Evolutionary conservation across 2,329 filamentous ascomycete species (phyloP).

Genomic region (Chaetomium globosum): DNA sequence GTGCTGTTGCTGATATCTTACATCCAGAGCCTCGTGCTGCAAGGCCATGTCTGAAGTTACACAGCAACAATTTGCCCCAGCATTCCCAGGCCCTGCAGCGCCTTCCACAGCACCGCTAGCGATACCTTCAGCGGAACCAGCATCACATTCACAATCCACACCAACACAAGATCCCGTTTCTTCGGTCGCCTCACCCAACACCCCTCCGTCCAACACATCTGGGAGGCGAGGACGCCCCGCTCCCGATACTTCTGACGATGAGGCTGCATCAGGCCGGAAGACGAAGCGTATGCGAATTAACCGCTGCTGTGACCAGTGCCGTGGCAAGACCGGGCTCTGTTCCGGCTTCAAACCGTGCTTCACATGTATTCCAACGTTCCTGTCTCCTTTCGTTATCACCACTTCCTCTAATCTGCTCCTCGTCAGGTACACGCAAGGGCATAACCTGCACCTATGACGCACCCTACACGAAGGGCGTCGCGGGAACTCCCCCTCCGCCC

Average conservation of each 20-base stretch:
- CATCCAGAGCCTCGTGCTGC: not conserved
- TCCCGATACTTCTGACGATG: not conserved
- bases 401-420: not conserved
- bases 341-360: constrained; percentile 31
- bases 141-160: not conserved
- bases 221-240: not conserved
- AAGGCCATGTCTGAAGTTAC: not conserved
- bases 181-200: not conserved
- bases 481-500: constrained; percentile 29
- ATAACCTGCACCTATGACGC: constrained; percentile 29
- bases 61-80: constrained; percentile 1
- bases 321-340: constrained; percentile 15
- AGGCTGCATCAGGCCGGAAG: not conserved
- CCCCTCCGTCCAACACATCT: not conserved
- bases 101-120: not conserved
- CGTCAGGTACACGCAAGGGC: constrained; percentile 25
- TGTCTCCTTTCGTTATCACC: not conserved
- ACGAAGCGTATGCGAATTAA: constrained; percentile 23
- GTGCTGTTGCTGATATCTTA: not conserved
- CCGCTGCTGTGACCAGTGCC: constrained; percentile 33
- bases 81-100: not conserved
- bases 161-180: not conserved
- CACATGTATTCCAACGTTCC: constrained; percentile 23
- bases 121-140: not conserved
- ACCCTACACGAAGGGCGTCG: constrained; percentile 23